Percentiles rank a stretch among this genome's conserved stretches.
These are phyloP conservation scores for Arthrobotrys sinensis DNA, from an alignment of 2,329 filamentous ascomycete genomes.

Conservation along the genomic window DNA sequence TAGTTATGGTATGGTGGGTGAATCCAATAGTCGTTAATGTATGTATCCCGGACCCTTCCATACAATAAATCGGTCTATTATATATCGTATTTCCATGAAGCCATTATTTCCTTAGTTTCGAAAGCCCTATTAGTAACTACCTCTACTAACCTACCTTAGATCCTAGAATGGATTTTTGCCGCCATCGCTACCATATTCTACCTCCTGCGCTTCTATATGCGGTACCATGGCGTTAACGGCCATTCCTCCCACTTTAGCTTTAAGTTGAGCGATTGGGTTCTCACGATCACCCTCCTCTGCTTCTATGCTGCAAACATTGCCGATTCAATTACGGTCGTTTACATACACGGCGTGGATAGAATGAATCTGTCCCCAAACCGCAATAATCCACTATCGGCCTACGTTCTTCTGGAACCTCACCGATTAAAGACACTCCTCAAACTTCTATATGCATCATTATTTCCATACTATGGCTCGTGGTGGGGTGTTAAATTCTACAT, in stretches of 20 bases:
- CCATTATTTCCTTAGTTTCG: not conserved
- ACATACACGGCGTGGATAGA: constrained; percentile 17
- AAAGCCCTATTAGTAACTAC: not conserved
- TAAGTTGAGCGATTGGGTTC: constrained; percentile 32
- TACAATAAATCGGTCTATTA: too few relatives aligned
- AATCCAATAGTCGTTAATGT: constrained; percentile 31
- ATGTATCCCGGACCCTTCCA: not conserved
- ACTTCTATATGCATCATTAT: constrained; percentile 31
- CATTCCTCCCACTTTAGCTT: not conserved
- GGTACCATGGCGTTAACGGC: constrained; percentile 13
- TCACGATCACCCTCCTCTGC: constrained; percentile 39
- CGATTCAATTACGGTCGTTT: constrained; percentile 31
- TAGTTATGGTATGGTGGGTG: constrained; percentile 35
- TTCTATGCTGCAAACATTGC: constrained; percentile 25
- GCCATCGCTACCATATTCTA: constrained; percentile 32
- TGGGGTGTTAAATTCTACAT: constrained; percentile 46
- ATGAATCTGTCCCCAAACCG: constrained; percentile 28
- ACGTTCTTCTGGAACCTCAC: constrained; percentile 7
- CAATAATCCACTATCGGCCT: constrained; percentile 17
- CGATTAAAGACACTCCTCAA: constrained; percentile 17
- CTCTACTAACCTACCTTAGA: constrained; percentile 9
- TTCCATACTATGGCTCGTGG: constrained; percentile 42
- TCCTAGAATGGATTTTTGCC: constrained; percentile 45
- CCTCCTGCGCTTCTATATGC: constrained; percentile 33
- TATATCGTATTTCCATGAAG: not conserved